phyloP scores from a whole-genome alignment of 306 rosid species.

The Gastrolobium villosum region DNA sequence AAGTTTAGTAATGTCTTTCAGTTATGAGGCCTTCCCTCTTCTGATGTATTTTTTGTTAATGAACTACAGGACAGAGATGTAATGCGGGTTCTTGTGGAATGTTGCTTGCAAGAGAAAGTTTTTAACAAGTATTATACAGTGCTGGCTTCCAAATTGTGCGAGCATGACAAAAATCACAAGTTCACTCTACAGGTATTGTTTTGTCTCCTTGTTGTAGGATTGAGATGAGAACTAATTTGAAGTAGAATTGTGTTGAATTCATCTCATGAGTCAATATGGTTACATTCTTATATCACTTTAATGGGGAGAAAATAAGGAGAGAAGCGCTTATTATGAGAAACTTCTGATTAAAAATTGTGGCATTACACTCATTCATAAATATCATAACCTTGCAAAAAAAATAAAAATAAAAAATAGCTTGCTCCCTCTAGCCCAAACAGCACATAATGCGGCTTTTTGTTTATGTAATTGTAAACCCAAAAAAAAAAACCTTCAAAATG shows the following conservation, averaged over 20 bases:
- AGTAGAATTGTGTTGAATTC: constrained; percentile 7
- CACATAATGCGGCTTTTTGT: no score
- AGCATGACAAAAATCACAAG: constrained; percentile 93
- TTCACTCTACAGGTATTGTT: constrained; percentile 86
- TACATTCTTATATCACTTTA: neutral
- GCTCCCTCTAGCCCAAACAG: neutral
- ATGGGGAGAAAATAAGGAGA: constrained; percentile 7
- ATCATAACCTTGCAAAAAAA: neutral
- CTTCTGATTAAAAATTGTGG: neutral
- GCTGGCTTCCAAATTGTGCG: constrained; percentile 90
- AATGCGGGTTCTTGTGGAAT: constrained; percentile 88
- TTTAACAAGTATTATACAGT: constrained; percentile 90
- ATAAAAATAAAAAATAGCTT: neutral
- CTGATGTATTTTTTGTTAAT: constrained; percentile 16
- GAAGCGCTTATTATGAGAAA: neutral
- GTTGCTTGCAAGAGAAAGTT: constrained; percentile 93
- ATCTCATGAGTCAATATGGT: neutral
- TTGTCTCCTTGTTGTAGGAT: constrained; percentile 12
- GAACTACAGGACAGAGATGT: constrained; percentile 83
- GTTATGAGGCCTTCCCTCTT: neutral
- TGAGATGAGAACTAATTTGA: constrained; percentile 10
- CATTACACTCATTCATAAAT: neutral
- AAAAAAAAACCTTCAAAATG: neutral
- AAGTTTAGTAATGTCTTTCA: constrained; percentile 22
- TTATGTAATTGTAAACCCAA: no score